These are phyloP conservation scores for Chaetomium sp. DNA, from an alignment of 2,329 filamentous ascomycete genomes.

Conservation along the genomic window DNA sequence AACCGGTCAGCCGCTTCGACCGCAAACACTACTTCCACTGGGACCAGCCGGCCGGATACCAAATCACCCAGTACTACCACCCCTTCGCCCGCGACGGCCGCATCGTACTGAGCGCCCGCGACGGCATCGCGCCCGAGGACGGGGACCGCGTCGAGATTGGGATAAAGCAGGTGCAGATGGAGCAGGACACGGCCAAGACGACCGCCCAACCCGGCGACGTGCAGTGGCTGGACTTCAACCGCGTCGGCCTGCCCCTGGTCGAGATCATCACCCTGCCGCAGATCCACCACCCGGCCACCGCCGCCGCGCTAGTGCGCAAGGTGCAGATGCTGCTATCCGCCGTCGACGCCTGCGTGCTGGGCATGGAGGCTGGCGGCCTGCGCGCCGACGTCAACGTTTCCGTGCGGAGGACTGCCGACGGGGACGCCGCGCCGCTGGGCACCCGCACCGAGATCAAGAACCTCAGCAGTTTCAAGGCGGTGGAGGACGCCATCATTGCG, in stretches of 20 bases:
- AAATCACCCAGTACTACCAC: constrained; percentile 94
- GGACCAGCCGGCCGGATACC: constrained; percentile 94
- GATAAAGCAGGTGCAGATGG: constrained; percentile 94
- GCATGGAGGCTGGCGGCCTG: constrained; percentile 91
- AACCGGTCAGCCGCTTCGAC: constrained; percentile 80
- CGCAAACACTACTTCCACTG: constrained; percentile 99
- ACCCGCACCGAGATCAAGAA: constrained; percentile 98
- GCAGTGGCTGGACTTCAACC: constrained; percentile 89
- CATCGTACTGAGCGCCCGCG: constrained; percentile 70
- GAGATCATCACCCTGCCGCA: constrained; percentile 94
- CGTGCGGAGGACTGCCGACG: constrained; percentile 56
- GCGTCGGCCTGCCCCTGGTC: constrained; percentile 85
- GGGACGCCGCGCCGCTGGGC: constrained; percentile 56
- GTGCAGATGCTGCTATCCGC: constrained; percentile 78
- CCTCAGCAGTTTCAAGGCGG: constrained; percentile 87
- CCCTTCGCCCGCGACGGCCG: constrained; percentile 70
- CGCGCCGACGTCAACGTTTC: constrained; percentile 96
- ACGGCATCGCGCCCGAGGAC: constrained; percentile 77
- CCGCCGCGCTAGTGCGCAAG: constrained; percentile 86
- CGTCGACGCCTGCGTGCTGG: constrained; percentile 82
- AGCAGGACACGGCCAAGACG: constrained; percentile 97
- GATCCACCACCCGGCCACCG: constrained; percentile 83
- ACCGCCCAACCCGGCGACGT: constrained; percentile 72
- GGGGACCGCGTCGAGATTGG: constrained; percentile 71
- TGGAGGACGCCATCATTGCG: constrained; percentile 91